These are phyloP conservation scores for Bretschneidera sinensis DNA, from an alignment of 345 rosid species.

Conservation along the genomic window DNA sequence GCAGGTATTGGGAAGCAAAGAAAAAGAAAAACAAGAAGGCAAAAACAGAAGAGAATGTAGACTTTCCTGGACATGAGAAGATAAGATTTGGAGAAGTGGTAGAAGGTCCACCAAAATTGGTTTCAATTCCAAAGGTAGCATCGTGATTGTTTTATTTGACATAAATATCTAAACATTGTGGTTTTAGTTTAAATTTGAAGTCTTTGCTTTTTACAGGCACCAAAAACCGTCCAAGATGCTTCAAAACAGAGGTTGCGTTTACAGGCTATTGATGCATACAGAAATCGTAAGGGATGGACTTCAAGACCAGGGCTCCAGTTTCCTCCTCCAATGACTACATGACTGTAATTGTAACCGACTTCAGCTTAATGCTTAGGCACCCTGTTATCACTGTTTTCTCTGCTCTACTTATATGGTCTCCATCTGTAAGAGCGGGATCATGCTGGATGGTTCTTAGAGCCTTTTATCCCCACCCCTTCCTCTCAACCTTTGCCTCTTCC, in stretches of 20 bases:
- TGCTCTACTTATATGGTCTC: no score
- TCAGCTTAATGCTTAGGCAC: no score
- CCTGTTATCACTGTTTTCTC: no score
- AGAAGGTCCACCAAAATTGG: slow-evolving; percentile 76
- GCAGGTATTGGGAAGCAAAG: slow-evolving; percentile 70
- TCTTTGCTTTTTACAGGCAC: slow-evolving; percentile 39
- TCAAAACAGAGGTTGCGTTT: slow-evolving; percentile 70
- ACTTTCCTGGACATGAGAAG: slow-evolving; percentile 64
- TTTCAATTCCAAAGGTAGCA: slow-evolving; percentile 55
- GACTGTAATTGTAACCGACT: background rate
- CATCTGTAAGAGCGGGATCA: no score
- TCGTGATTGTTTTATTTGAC: background rate
- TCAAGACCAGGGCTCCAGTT: slow-evolving; percentile 62
- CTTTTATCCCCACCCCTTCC: no score
- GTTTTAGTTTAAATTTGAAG: background rate
- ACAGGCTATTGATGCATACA: slow-evolving; percentile 72
- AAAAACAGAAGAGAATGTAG: slow-evolving; percentile 37
- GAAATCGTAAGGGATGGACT: slow-evolving; percentile 66
- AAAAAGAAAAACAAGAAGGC: slow-evolving; percentile 56
- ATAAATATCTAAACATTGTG: background rate
- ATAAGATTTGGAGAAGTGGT: slow-evolving; percentile 84
- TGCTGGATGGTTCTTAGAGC: no score
- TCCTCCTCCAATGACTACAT: slow-evolving; percentile 28
- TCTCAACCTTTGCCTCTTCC: no score
- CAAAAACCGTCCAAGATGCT: slow-evolving; percentile 41